phyloP scores from a whole-genome alignment of 352 stramenopile species.

The Phytophthora gonapodyides region DNA sequence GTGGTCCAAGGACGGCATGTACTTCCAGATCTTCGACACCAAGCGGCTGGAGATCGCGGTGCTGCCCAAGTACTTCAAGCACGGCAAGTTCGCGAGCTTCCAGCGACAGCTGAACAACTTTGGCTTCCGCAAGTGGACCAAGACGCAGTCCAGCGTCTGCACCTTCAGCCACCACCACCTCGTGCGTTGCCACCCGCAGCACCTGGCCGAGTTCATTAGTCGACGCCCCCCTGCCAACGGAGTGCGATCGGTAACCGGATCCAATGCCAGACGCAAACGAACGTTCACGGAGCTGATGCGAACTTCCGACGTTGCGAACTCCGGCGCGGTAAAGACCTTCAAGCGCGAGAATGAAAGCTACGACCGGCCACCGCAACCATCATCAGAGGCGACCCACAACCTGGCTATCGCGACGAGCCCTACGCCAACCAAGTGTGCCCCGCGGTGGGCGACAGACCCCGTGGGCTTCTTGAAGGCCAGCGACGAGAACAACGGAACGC shows the following conservation, averaged over 20 bases:
- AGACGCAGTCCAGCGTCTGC: conserved; percentile 79
- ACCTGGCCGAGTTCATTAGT: conserved; percentile 58
- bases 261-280: conserved; percentile 22
- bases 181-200: conserved; percentile 60
- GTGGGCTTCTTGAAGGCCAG: conserved; percentile 31
- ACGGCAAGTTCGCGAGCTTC: conserved; percentile 93
- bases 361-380: conserved; percentile 4
- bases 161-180: conserved; percentile 80
- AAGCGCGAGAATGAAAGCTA: conserved; percentile 31
- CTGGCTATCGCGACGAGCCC: conserved; percentile 4
- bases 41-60: conserved; percentile 70
- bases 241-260: conserved; percentile 16
- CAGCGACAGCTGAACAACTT: conserved; percentile 95
- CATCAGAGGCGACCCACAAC: background rate
- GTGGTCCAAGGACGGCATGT: conserved; percentile 68
- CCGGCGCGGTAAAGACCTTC: conserved; percentile 19
- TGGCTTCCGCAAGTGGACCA: conserved; percentile 89
- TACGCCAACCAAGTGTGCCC: conserved; percentile 4
- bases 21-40: conserved; percentile 76
- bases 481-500: conserved; percentile 19
- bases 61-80: conserved; percentile 94
- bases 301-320: conserved; percentile 6
- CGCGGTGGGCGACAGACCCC: conserved; percentile 29
- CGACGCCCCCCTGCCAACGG: conserved; percentile 23
- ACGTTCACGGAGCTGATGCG: conserved; percentile 35